Evolutionary conservation across 768 basidiomycete genomes (phyloP).

Genomic region (Candolleomyces efflorescens): DNA sequence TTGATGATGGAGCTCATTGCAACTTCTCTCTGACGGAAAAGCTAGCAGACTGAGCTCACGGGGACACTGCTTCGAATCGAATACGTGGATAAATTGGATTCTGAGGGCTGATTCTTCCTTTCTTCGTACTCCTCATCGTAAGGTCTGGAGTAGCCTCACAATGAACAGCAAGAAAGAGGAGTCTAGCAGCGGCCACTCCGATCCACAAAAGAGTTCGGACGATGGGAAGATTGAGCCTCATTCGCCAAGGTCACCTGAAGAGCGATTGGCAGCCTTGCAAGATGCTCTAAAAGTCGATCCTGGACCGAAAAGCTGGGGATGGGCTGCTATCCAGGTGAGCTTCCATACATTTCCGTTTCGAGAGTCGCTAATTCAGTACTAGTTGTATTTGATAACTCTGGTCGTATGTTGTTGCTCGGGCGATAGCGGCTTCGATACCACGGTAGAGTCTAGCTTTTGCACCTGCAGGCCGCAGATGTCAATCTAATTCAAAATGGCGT

Average conservation of each 20-base stretch:
- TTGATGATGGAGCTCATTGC: too few species aligned
- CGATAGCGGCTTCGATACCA: conserved; percentile 51
- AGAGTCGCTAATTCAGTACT: background rate
- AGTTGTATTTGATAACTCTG: conserved; percentile 46
- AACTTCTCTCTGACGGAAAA: too few species aligned
- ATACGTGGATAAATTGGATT: too few species aligned
- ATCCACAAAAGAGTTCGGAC: background rate
- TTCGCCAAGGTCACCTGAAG: conserved; percentile 28
- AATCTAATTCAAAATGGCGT: background rate
- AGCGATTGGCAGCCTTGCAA: conserved; percentile 35
- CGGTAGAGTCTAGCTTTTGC: conserved; percentile 27
- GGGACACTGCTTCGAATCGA: too few species aligned
- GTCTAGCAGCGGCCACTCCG: background rate
- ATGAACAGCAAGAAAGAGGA: background rate
- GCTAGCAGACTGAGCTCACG: too few species aligned
- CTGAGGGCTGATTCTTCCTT: too few species aligned
- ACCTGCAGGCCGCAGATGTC: background rate
- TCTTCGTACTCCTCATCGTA: too few species aligned
- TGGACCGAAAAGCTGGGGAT: conserved; percentile 32
- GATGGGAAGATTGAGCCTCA: background rate
- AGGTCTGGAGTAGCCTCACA: background rate
- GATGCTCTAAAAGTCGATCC: conserved; percentile 39
- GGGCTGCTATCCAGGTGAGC: conserved; percentile 33
- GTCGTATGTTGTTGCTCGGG: conserved; percentile 46
- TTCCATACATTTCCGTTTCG: background rate